These are phyloP conservation scores for Phytophthora cajani DNA, from an alignment of 352 stramenopile species.

Conservation along the genomic window DNA sequence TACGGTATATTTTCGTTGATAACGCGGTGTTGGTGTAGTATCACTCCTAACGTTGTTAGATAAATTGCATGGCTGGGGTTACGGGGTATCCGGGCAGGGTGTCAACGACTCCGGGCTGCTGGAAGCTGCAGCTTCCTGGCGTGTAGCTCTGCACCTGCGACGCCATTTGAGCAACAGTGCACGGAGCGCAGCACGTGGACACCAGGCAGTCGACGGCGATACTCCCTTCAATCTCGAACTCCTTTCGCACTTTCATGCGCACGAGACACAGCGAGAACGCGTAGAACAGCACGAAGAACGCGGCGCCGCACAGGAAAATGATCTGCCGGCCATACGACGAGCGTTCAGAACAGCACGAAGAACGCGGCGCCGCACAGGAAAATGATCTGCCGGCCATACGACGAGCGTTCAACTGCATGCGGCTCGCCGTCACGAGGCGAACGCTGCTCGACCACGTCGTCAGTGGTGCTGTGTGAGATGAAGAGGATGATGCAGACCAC, in stretches of 20 bases:
- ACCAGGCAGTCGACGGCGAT: slow-evolving; percentile 23
- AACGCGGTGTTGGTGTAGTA: background rate
- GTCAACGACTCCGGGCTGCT: slow-evolving; percentile 15
- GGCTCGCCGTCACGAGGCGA: background rate
- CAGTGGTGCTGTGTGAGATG: slow-evolving; percentile 29
- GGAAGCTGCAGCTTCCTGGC: slow-evolving; percentile 52
- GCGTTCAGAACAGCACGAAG: slow-evolving; percentile 25
- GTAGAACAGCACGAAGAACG: slow-evolving; percentile 33
- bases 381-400: slow-evolving; percentile 21
- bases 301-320: slow-evolving; percentile 29
- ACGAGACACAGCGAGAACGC: slow-evolving; percentile 36
- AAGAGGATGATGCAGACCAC: slow-evolving; percentile 39
- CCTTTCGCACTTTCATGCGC: slow-evolving; percentile 38
- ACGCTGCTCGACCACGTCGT: slow-evolving; percentile 7
- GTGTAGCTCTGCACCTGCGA: slow-evolving; percentile 64
- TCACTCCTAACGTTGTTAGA: slow-evolving; percentile 5
- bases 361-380: slow-evolving; percentile 26
- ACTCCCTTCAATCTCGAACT: slow-evolving; percentile 52
- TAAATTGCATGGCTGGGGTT: slow-evolving; percentile 16
- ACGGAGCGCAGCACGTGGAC: slow-evolving; percentile 44
- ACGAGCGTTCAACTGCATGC: slow-evolving; percentile 10
- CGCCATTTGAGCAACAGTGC: slow-evolving; percentile 64
- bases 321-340: slow-evolving; percentile 19
- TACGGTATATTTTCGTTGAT: background rate
- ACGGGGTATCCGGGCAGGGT: slow-evolving; percentile 30